A percentile compares a stretch with the other conserved stretches of the same genome.
phyloP scores from a whole-genome alignment of 257 asterid genomes.

The Rhazya stricta region DNA sequence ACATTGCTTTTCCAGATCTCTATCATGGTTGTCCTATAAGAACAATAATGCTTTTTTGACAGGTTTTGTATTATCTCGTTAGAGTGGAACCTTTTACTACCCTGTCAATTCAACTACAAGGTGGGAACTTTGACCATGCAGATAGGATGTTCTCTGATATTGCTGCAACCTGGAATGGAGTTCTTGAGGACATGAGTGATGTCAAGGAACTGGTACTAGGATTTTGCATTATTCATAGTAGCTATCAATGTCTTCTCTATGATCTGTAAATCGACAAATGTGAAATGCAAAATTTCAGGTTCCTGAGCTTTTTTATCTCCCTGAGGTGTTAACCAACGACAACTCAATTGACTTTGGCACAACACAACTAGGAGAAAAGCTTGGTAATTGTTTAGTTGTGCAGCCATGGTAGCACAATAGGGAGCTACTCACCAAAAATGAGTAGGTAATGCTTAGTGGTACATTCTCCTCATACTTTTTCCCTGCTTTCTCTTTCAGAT shows the following conservation, averaged over 20 bases:
- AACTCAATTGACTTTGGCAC: slow-evolving; percentile 82
- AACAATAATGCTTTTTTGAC: slow-evolving; percentile 26
- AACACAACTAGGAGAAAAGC: slow-evolving; percentile 85
- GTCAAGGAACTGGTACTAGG: slow-evolving; percentile 85
- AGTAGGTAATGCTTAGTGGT: neutral
- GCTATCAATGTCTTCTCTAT: neutral
- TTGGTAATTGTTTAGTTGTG: slow-evolving; percentile 40
- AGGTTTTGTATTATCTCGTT: slow-evolving; percentile 89
- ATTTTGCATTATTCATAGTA: neutral
- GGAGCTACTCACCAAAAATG: neutral
- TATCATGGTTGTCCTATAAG: slow-evolving; percentile 15
- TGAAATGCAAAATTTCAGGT: slow-evolving; percentile 45
- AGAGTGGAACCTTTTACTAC: slow-evolving; percentile 98
- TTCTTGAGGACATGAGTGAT: slow-evolving; percentile 98
- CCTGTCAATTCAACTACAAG: slow-evolving; percentile 94
- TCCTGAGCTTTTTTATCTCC: slow-evolving; percentile 89
- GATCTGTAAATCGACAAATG: neutral
- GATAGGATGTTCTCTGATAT: slow-evolving; percentile 96
- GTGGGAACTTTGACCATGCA: slow-evolving; percentile 97
- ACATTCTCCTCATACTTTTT: slow-evolving; percentile 2
- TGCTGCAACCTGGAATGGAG: slow-evolving; percentile 92
- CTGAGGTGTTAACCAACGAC: slow-evolving; percentile 74
- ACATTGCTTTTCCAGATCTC: neutral
- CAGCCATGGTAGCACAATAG: neutral
- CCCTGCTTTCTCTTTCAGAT: slow-evolving; percentile 39